Evolutionary conservation across 2,329 filamentous ascomycete species (phyloP).

Genomic region (Xylaria sp.): DNA sequence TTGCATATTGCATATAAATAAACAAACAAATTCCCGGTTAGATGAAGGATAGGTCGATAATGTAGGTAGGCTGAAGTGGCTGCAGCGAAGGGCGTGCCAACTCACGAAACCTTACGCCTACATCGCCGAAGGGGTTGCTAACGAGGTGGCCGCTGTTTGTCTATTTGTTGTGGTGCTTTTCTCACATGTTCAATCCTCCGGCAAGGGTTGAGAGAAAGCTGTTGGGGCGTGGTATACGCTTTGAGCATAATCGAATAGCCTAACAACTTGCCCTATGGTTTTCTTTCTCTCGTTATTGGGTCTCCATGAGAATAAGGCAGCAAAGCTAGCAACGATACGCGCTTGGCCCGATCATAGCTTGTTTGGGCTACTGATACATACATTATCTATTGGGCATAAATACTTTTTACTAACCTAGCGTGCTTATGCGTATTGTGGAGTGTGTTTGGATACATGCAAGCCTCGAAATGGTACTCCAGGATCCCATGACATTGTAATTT

Average conservation of each 20-base stretch:
- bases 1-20: conserved; percentile 2
- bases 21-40: not conserved
- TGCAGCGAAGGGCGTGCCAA: not conserved
- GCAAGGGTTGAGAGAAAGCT: not conserved
- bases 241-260: not conserved
- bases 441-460: not conserved
- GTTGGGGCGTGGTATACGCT: not conserved
- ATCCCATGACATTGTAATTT: not conserved
- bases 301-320: conserved; percentile 4
- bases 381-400: conserved; percentile 7
- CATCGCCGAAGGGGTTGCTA: not conserved
- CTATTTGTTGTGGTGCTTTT: not conserved
- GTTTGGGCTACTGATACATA: not conserved
- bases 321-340: not conserved
- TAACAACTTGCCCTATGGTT: not conserved
- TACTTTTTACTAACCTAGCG: not conserved
- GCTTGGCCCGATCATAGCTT: not conserved
- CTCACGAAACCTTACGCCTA: not conserved
- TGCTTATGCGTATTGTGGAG: not conserved
- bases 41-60: too few species aligned
- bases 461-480: too few species aligned
- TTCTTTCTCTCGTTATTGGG: not conserved
- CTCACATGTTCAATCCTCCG: not conserved
- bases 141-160: not conserved
- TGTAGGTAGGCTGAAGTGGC: not conserved